These are phyloP conservation scores for Penicillium sp. DNA, from an alignment of 2,329 filamentous ascomycete genomes.

Conservation along the genomic window DNA sequence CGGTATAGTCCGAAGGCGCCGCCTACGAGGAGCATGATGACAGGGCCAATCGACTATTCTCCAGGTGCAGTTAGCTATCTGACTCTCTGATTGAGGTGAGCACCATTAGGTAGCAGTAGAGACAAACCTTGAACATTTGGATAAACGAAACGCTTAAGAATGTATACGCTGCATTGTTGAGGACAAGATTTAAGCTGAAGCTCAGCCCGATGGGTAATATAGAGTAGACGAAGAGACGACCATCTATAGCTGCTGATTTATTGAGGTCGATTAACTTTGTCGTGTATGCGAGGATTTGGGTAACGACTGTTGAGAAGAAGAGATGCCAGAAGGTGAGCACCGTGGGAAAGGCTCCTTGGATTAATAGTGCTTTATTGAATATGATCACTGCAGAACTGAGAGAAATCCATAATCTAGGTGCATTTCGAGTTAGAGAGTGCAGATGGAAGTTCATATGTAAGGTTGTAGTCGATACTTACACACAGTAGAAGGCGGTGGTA, in stretches of 20 bases:
- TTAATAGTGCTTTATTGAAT: neutral
- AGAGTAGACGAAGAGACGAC: neutral
- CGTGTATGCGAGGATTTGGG: neutral
- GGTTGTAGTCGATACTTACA: neutral
- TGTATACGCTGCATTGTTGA: slow-evolving; percentile 3
- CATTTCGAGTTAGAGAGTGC: neutral
- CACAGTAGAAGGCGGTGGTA: slow-evolving; percentile 2
- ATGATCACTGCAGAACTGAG: slow-evolving; percentile 4
- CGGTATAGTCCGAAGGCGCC: neutral
- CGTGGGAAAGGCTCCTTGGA: neutral
- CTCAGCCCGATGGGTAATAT: slow-evolving; percentile 3
- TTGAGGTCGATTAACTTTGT: neutral
- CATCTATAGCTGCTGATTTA: neutral
- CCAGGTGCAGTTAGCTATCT: neutral
- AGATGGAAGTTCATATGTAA: too few species aligned
- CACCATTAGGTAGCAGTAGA: too few species aligned
- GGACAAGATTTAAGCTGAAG: slow-evolving; percentile 2
- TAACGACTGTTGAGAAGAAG: neutral
- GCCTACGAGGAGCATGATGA: slow-evolving; percentile 3
- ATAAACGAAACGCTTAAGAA: slow-evolving; percentile 5
- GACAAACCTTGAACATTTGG: slow-evolving; percentile 4
- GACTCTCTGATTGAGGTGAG: too few species aligned
- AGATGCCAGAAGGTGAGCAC: slow-evolving; percentile 8
- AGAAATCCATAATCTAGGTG: neutral
- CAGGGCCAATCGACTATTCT: neutral